Evolutionary conservation across 148 eudicot genomes (phyloP).

Genomic region (Cornus florida): DNA sequence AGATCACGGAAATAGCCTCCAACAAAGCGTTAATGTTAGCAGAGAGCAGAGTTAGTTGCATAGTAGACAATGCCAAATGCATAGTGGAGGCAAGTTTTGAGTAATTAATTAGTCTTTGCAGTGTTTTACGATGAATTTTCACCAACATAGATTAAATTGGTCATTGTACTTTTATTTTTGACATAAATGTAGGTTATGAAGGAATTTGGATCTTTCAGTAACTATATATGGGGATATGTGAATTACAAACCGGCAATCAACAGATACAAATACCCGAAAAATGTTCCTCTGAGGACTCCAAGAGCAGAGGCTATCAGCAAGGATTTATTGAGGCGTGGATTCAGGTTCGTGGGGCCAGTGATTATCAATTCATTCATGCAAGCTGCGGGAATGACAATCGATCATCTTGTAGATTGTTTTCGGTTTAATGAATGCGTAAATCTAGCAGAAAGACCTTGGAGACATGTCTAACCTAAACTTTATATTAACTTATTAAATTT

Average conservation of each 20-base stretch:
- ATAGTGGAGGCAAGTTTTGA: conserved; percentile 60
- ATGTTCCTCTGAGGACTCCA: conserved; percentile 86
- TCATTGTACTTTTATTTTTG: not conserved
- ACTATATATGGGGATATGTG: conserved; percentile 82
- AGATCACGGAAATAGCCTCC: conserved; percentile 59
- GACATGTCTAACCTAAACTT: conserved; percentile 46
- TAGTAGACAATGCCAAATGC: conserved; percentile 90
- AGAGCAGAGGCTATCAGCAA: conserved; percentile 90
- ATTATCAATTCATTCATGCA: conserved; percentile 92
- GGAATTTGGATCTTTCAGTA: conserved; percentile 89
- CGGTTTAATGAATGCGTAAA: conserved; percentile 75
- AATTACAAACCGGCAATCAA: conserved; percentile 82
- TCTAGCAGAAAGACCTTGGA: conserved; percentile 96
- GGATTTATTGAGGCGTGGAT: conserved; percentile 71
- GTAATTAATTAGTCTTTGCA: not conserved
- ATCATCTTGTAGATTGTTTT: conserved; percentile 91
- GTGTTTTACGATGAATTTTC: not conserved
- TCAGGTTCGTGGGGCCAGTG: conserved; percentile 91
- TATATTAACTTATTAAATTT: no score
- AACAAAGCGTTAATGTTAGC: conserved; percentile 68
- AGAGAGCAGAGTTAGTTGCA: conserved; percentile 85
- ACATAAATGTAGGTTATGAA: conserved; percentile 48
- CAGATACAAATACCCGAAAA: conserved; percentile 78
- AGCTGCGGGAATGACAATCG: conserved; percentile 93
- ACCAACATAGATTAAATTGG: not conserved